Evolutionary conservation across 768 basidiomycete genomes (phyloP).

Genomic region (Pleurotus cornucopiae): DNA sequence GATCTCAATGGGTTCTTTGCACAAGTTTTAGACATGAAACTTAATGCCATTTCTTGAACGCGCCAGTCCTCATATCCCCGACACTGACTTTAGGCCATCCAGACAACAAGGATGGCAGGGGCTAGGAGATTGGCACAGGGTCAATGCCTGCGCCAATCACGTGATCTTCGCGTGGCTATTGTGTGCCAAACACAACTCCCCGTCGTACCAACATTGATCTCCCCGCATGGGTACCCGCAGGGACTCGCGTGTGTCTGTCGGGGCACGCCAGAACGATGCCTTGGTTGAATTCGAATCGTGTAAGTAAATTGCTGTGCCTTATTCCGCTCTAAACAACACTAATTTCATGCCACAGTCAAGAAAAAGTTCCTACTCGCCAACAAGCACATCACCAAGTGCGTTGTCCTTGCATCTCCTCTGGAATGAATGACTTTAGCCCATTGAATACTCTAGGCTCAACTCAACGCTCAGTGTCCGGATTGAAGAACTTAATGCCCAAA

Average conservation of each 20-base stretch:
- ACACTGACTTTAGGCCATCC: no score
- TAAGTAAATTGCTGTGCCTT: constrained; percentile 34
- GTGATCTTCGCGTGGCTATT: background rate
- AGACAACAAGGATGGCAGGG: no score
- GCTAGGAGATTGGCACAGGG: no score
- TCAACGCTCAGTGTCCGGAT: constrained; percentile 80
- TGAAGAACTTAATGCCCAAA: constrained; percentile 80
- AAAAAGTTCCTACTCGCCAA: constrained; percentile 89
- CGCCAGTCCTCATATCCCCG: no score
- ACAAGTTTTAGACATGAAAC: no score
- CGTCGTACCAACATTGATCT: constrained; percentile 9
- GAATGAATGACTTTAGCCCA: background rate
- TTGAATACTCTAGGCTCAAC: constrained; percentile 54
- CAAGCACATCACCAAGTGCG: constrained; percentile 87
- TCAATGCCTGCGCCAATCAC: background rate
- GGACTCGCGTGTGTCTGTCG: constrained; percentile 61
- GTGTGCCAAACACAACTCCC: background rate
- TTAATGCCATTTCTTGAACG: no score
- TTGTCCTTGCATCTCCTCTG: constrained; percentile 5
- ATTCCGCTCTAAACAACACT: constrained; percentile 23
- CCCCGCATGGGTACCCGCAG: constrained; percentile 49
- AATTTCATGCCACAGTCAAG: constrained; percentile 59
- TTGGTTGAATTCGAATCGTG: constrained; percentile 83
- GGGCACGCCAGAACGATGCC: constrained; percentile 70
- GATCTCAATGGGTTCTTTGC: no score